A percentile compares a stretch with the other conserved stretches of the same genome.
These are phyloP conservation scores for Panicum hallii DNA, from an alignment of 202 grass and related monocot species.

Conservation along the genomic window DNA sequence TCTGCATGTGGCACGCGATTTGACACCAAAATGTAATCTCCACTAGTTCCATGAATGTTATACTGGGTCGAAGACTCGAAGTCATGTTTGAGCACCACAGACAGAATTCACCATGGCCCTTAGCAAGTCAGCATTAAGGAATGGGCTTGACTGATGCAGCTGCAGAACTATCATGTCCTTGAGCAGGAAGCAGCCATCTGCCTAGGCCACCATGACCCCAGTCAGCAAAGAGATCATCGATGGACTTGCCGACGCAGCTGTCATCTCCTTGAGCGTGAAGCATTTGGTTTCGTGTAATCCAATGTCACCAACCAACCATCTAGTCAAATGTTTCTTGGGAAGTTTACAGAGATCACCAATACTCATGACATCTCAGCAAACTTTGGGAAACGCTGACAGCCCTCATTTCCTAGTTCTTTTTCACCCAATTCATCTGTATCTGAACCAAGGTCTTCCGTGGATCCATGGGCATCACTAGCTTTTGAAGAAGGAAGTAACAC, in stretches of 20 bases:
- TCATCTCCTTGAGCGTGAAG: not conserved
- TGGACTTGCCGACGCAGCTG: not conserved
- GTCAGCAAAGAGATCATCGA: slow-evolving; percentile 22
- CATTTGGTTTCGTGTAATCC: slow-evolving; percentile 27
- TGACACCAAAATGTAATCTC: slow-evolving; percentile 23
- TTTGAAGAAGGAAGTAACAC: slow-evolving; percentile 59
- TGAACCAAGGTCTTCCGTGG: slow-evolving; percentile 53
- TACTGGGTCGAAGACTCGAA: not conserved
- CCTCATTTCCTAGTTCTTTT: slow-evolving; percentile 40
- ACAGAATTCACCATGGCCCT: not conserved
- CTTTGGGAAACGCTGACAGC: slow-evolving; percentile 32
- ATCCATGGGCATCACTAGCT: slow-evolving; percentile 49
- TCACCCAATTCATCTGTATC: slow-evolving; percentile 54
- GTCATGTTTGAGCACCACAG: not conserved
- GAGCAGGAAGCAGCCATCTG: slow-evolving; percentile 18
- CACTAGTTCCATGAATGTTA: slow-evolving; percentile 19
- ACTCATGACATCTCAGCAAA: slow-evolving; percentile 51
- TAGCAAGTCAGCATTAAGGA: slow-evolving; percentile 7
- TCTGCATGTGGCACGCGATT: slow-evolving; percentile 31
- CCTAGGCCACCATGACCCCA: slow-evolving; percentile 16
- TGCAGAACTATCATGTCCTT: slow-evolving; percentile 14
- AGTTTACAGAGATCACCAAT: slow-evolving; percentile 19
- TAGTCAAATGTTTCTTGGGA: slow-evolving; percentile 24
- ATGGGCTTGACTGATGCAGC: slow-evolving; percentile 27
- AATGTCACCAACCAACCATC: not conserved